Evolutionary conservation across 2,329 filamentous ascomycete species (phyloP).

Genomic region (Epichloe glyceriae): DNA sequence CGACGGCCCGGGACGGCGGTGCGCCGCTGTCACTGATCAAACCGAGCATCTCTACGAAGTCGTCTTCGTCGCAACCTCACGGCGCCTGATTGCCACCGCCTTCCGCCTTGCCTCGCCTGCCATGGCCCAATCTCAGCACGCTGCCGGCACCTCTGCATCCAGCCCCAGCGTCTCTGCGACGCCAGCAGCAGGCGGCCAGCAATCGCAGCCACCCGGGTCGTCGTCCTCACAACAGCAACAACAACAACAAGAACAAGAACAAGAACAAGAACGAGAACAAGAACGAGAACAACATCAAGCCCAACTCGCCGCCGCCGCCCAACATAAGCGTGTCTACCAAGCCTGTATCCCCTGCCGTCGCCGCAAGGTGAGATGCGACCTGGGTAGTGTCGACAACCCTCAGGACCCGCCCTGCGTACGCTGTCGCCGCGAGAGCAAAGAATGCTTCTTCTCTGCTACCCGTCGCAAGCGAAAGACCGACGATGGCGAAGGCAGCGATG

Average conservation of each 20-base stretch:
- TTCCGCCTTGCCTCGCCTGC: background rate
- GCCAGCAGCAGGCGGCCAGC: slow-evolving; percentile 6
- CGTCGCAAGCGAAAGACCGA: slow-evolving; percentile 77
- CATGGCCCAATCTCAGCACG: slow-evolving; percentile 12
- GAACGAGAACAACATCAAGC: slow-evolving; percentile 6
- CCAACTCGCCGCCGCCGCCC: background rate
- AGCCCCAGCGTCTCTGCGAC: slow-evolving; percentile 11
- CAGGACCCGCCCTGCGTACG: slow-evolving; percentile 87
- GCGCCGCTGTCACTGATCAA: slow-evolving; percentile 8
- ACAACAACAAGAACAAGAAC: background rate
- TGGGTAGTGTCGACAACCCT: slow-evolving; percentile 77
- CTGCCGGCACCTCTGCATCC: slow-evolving; percentile 8
- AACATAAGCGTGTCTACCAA: slow-evolving; percentile 49
- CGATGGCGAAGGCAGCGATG: slow-evolving; percentile 38
- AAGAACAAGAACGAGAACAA: slow-evolving; percentile 7
- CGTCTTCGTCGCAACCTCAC: slow-evolving; percentile 5
- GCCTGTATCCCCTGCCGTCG: slow-evolving; percentile 50
- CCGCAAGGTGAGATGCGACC: slow-evolving; percentile 48
- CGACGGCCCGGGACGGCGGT: slow-evolving; percentile 7
- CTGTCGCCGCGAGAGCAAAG: slow-evolving; percentile 87
- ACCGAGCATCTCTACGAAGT: slow-evolving; percentile 14
- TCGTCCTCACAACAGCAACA: no score
- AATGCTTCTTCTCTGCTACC: slow-evolving; percentile 94
- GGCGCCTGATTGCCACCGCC: slow-evolving; percentile 3
- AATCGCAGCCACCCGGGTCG: background rate